Evolutionary conservation across 2,329 filamentous ascomycete genomes (phyloP).

Genomic region (Corynespora cassiicola): DNA sequence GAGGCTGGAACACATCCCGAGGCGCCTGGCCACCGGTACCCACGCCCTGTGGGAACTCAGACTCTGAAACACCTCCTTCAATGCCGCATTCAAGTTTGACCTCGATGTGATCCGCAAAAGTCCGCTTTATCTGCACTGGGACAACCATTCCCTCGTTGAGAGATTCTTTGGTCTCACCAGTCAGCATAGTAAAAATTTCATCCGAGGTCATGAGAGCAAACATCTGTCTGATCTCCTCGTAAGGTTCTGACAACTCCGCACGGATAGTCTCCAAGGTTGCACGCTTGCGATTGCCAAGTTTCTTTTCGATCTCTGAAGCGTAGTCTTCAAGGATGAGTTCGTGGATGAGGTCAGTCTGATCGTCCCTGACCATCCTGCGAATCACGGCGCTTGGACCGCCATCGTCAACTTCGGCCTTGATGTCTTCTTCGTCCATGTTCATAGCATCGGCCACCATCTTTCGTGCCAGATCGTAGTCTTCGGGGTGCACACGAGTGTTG

Average conservation of each 20-base stretch:
- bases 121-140: slow-evolving; percentile 84
- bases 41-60: slow-evolving; percentile 78
- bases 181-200: slow-evolving; percentile 95
- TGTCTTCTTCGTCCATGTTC: slow-evolving; percentile 96
- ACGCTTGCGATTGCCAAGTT: slow-evolving; percentile 92
- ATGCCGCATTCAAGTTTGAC: slow-evolving; percentile 93
- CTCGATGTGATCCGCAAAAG: slow-evolving; percentile 91
- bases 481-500: slow-evolving; percentile 95
- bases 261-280: slow-evolving; percentile 96
- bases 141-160: slow-evolving; percentile 91
- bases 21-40: slow-evolving; percentile 55
- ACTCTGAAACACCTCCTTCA: slow-evolving; percentile 83
- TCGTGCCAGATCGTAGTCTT: slow-evolving; percentile 96
- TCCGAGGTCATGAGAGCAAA: slow-evolving; percentile 74
- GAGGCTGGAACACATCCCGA: slow-evolving; percentile 72
- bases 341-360: slow-evolving; percentile 93
- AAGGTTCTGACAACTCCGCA: slow-evolving; percentile 88
- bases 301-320: slow-evolving; percentile 90
- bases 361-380: slow-evolving; percentile 91
- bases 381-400: slow-evolving; percentile 90
- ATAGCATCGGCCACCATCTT: slow-evolving; percentile 98
- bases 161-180: slow-evolving; percentile 86
- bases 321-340: slow-evolving; percentile 97
- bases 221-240: slow-evolving; percentile 88
- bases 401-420: slow-evolving; percentile 91